A percentile compares a stretch with the other conserved stretches of the same genome.
phyloP scores from a whole-genome alignment of 2,329 filamentous ascomycete genomes.

The Chalaropsis ovoidea region DNA sequence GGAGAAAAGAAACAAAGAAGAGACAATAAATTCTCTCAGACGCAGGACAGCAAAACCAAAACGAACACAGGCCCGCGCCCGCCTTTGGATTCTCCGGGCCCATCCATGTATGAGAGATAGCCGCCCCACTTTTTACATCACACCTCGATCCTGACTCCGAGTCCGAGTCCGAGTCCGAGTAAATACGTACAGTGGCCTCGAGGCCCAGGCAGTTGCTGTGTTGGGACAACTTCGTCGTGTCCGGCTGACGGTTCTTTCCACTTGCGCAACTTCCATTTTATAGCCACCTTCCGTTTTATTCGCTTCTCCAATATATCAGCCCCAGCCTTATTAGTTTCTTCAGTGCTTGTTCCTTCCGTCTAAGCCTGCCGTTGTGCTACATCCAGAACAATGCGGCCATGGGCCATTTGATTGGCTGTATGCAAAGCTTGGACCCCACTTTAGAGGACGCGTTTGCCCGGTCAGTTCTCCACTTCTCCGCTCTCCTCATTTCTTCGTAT shows the following conservation, averaged over 20 bases:
- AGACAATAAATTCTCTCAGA: constrained; percentile 1
- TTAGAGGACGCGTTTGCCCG: constrained; percentile 8
- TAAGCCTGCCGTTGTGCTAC: constrained; percentile 9
- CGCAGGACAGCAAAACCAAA: not conserved
- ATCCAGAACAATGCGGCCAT: not conserved
- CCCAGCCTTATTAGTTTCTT: constrained; percentile 12
- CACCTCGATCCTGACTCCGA: not conserved
- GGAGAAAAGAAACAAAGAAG: constrained; percentile 7
- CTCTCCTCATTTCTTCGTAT: not conserved
- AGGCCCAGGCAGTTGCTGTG: not conserved
- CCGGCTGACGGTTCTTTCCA: not conserved
- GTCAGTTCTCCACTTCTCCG: not conserved
- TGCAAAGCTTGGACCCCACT: not conserved
- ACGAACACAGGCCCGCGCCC: too few relatives aligned
- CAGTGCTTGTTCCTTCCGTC: constrained; percentile 9
- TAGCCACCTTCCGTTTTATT: not conserved
- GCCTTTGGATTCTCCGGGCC: not conserved
- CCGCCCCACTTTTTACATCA: constrained; percentile 4
- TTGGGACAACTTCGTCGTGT: not conserved
- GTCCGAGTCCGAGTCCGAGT: not conserved
- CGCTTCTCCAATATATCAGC: not conserved
- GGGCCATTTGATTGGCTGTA: not conserved
- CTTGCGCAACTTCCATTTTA: not conserved
- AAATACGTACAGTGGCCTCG: not conserved
- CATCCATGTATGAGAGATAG: too few relatives aligned